Percentiles rank a stretch among this genome's conserved stretches.
Conservation (phyloP, 2,329 filamentous ascomycete species). For the Alternaria consortialis region DNA sequence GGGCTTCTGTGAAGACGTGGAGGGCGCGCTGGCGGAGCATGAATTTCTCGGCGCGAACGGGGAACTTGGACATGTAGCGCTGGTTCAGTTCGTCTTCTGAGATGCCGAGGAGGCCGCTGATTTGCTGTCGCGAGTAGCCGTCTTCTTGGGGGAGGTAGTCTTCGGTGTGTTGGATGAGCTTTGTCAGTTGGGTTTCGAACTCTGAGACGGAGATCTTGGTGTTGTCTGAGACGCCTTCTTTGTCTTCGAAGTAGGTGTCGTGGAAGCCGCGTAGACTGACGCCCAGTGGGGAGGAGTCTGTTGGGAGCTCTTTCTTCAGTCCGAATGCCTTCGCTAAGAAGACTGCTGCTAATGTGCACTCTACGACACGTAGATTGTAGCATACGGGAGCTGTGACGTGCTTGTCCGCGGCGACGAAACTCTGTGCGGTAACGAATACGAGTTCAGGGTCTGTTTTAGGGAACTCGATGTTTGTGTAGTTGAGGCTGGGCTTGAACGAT, state of each 20-base stretch:
- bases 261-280: slow-evolving; percentile 89
- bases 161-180: slow-evolving; percentile 74
- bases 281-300: slow-evolving; percentile 83
- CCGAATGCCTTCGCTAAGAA: slow-evolving; percentile 68
- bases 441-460: slow-evolving; percentile 83
- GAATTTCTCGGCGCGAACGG: slow-evolving; percentile 86
- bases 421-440: slow-evolving; percentile 92
- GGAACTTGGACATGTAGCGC: slow-evolving; percentile 86
- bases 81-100: slow-evolving; percentile 75
- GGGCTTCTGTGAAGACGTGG: slow-evolving; percentile 90
- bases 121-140: slow-evolving; percentile 88
- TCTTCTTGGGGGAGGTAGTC: slow-evolving; percentile 78
- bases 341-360: slow-evolving; percentile 86
- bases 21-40: slow-evolving; percentile 85
- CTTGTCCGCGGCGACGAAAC: slow-evolving; percentile 93
- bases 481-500: slow-evolving; percentile 82
- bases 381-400: slow-evolving; percentile 90
- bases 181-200: slow-evolving; percentile 71
- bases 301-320: slow-evolving; percentile 68
- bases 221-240: slow-evolving; percentile 58
- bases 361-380: slow-evolving; percentile 96
- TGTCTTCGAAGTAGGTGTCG: slow-evolving; percentile 74
- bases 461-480: slow-evolving; percentile 80
- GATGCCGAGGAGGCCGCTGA: slow-evolving; percentile 75
- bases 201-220: slow-evolving; percentile 56